Evolutionary conservation across 345 rosid species (phyloP).

Genomic region (Salix koriyanagi): DNA sequence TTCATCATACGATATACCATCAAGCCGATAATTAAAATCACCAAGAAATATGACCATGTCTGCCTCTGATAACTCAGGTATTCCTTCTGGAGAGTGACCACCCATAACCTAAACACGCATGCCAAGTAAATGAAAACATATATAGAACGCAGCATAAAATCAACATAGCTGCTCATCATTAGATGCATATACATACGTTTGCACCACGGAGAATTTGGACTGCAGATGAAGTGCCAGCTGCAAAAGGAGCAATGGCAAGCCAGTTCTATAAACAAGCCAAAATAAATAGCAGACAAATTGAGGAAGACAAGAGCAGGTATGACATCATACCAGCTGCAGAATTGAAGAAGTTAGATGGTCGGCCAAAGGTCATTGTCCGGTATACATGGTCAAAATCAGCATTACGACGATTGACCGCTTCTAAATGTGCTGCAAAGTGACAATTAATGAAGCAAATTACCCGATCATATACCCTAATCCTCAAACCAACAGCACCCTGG

Average conservation of each 20-base stretch:
- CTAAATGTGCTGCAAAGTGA: conserved; percentile 77
- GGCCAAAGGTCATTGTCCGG: conserved; percentile 56
- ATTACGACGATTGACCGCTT: conserved; percentile 66
- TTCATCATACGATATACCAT: conserved; percentile 94
- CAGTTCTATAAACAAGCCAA: conserved; percentile 68
- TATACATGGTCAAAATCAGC: conserved; percentile 74
- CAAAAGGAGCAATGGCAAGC: conserved; percentile 75
- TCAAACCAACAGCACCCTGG: conserved; percentile 81
- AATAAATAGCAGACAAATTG: conserved; percentile 54
- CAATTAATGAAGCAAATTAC: conserved; percentile 69
- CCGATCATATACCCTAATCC: conserved; percentile 62
- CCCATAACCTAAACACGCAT: conserved; percentile 42
- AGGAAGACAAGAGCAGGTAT: conserved; percentile 59
- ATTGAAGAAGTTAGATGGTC: conserved; percentile 40
- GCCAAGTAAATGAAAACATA: not conserved
- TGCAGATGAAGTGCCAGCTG: conserved; percentile 66
- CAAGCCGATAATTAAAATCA: conserved; percentile 90
- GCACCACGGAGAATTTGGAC: conserved; percentile 55
- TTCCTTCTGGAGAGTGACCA: conserved; percentile 39
- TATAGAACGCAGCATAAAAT: conserved; percentile 12
- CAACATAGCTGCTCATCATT: conserved; percentile 5
- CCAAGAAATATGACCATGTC: conserved; percentile 94
- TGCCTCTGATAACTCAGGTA: conserved; percentile 84
- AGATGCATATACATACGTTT: conserved; percentile 41
- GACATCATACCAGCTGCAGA: conserved; percentile 62